Evolutionary conservation across 2,329 filamentous ascomycete genomes (phyloP), one percentile per base, ranked within the genome.

Genomic region (Podosphaera aphanis): DNA sequence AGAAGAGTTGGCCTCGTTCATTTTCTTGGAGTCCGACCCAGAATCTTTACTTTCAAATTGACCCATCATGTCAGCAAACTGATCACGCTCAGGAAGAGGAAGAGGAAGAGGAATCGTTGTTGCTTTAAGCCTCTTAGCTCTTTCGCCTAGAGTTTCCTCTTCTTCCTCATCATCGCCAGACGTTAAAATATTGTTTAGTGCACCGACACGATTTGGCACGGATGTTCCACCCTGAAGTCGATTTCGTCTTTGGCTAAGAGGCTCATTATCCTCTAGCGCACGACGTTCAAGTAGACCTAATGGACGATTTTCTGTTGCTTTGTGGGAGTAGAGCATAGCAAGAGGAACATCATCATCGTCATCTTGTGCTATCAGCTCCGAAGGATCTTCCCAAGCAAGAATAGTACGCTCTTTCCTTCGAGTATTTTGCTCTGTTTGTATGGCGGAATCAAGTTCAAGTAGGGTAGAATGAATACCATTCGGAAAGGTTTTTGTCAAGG

Each of bases 401-500:
- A 83, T 83, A 29, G 93, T 75, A 48, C 78, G 81, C 56, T 81
- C 82, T 47, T 72, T 71, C 55, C 79, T 72, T 33, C 88, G 74
- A 23, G 79, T 70, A 51, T 78, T 76, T 53, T 77, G 78, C 59
- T 93, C 82, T 20, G 85, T 71, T 60, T 94, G 82, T 19, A 83
- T 83, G 23, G 94, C 83, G 0, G 84, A 81, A 57, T 98, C 88
- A 53, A 95, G 71, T 58, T 98, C 77, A 1, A 98, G 68, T 3
- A 98, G 68, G 0, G 90, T 98, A 13, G 83, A 83, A 51, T 90
- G 83, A 70, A 93, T 78, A n/a, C 84, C 86, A 46, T 79, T 77
- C 18, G 80, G 78, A 53, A 67, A 68, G 2, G 63, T 62, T 39
- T 69, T 73, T 27, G 72, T 68, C 19, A 77, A 69, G 13, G 79